Percentiles rank a stretch among this genome's conserved stretches.
Conservation (phyloP, 768 basidiomycete genomes). For the Tulasnella sp. region DNA sequence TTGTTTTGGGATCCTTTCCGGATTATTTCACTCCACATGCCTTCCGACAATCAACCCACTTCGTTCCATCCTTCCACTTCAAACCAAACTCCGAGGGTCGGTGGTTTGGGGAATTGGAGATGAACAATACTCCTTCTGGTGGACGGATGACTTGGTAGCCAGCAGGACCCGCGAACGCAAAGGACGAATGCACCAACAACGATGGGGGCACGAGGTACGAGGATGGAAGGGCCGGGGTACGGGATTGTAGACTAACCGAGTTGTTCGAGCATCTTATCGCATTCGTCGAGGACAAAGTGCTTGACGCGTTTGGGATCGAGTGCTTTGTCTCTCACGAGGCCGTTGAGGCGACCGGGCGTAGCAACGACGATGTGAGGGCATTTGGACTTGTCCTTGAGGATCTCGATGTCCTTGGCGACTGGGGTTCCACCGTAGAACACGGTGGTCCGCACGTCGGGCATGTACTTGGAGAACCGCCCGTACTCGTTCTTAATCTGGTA, state of each 20-base stretch:
- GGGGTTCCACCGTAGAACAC: constrained; percentile 98
- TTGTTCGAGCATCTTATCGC: constrained; percentile 99
- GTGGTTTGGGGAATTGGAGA: not conserved
- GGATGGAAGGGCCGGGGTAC: constrained; percentile 34
- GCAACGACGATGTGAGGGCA: constrained; percentile 99
- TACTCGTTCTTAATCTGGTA: constrained; percentile 99
- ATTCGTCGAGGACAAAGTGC: constrained; percentile 99
- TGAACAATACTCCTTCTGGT: not conserved
- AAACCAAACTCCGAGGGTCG: not conserved
- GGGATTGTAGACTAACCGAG: constrained; percentile 87
- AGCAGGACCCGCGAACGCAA: not conserved
- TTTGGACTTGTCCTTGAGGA: constrained; percentile 90
- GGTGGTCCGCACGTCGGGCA: constrained; percentile 96
- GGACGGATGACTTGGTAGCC: not conserved
- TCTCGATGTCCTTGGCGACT: constrained; percentile 88
- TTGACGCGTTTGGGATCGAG: constrained; percentile 94
- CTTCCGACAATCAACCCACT: not conserved
- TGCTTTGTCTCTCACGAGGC: constrained; percentile 90
- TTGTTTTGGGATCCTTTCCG: no score
- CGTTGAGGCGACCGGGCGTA: constrained; percentile 95
- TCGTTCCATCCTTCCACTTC: not conserved
- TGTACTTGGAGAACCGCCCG: constrained; percentile 98
- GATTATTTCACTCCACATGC: not conserved
- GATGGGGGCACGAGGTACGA: not conserved
- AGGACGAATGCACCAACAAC: not conserved